Evolutionary conservation across 768 basidiomycete species (phyloP), one percentile per base, ranked within the genome.

Genomic region (Amanita subjunquillea): DNA sequence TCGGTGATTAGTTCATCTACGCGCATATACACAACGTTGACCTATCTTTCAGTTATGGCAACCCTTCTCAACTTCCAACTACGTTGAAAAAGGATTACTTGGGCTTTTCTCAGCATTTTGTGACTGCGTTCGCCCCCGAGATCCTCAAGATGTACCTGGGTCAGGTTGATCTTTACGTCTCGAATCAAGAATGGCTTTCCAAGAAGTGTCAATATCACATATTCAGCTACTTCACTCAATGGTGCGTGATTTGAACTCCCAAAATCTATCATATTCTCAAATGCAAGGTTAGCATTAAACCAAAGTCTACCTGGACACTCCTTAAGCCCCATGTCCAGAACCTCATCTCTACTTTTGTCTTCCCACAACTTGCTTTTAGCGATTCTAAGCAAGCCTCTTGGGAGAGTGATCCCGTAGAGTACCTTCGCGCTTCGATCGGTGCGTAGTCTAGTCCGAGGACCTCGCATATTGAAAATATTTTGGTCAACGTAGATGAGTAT

Each of bases 291-390:
- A 94, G 91, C 59, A 80, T 95, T 59, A 94, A 94, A 69, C 92
- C 92, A 12, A 91, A 90, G 62, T 79, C 88, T n/a, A 95, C 90
- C 4, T 94, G 91, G 91, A 69, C 73, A 3, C 74, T 89, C 36
- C 77, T 95, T 62, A 92, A 92, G 66, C 91, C 91, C 20, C 91
- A 91, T 59, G 79, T 87, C 36, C 75, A 87, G 62, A 79, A 69
- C 2, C 77, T 94, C 4, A 78, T 93, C n/a, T 81, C 85, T 7
- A 75, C 72, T 36, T 91, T 92, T 59, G 82, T 87, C 17, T 94
- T 92, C 74, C 90, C 92, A 29, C 85, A 89, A 60, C 76, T 95
- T 25, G 86, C 81, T 20, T 92, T 93, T 70, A 85, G 81, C 23
- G 68, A 80, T 10, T 66, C 75, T 2, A 81, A 82, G 59, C 73